Evolutionary conservation across 2,329 filamentous ascomycete species (phyloP), one percentile per base, ranked within the genome.

Genomic region (Fusarium subglutinans): DNA sequence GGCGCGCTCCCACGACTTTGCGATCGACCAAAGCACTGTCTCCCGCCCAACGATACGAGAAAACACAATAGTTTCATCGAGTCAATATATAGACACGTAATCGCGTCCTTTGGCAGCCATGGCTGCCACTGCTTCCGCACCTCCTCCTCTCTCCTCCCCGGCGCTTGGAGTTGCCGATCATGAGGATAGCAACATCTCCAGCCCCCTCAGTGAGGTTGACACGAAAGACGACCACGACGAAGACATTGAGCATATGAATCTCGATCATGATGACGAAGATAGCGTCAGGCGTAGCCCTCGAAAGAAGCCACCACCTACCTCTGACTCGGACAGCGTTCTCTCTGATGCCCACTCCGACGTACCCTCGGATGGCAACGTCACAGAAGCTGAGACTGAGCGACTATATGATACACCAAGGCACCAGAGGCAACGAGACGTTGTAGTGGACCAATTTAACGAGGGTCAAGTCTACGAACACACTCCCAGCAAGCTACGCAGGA

Each of bases 371-470:
- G 86, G 84, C 76, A 89, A 90, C 79, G 90, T 90, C 81, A 92
- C 95, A 8, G 96, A 98, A 83, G 96, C 96, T 40, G 96, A 98
- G 84, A 98, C 96, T 4, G 95, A 98, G 84, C 92, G 96, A 67
- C 88, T 99, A 69, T 96, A 96, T 80, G 91, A 93, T 79, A 97
- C 94, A n/a, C 95, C 95, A 24, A 90, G 90, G 72, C 93, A 87
- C 78, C 84, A 88, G 79, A 87, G 90, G 74, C 87, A 90, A 77
- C 87, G 88, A 77, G 89, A 92, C 77, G 89, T 92, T 15, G 86
- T 91, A 48, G 82, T 92, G 61, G 86, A 86, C 76, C 85, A 86
- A 72, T 89, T 87, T 79, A 86, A 87, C 63, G 86, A 87, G 67
- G 87, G 84, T 63, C 84, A 86, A 48, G 81, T 84, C 63, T 89